Conservation (phyloP, 2,329 filamentous ascomycete species). For the Podosphaera fusca region DNA sequence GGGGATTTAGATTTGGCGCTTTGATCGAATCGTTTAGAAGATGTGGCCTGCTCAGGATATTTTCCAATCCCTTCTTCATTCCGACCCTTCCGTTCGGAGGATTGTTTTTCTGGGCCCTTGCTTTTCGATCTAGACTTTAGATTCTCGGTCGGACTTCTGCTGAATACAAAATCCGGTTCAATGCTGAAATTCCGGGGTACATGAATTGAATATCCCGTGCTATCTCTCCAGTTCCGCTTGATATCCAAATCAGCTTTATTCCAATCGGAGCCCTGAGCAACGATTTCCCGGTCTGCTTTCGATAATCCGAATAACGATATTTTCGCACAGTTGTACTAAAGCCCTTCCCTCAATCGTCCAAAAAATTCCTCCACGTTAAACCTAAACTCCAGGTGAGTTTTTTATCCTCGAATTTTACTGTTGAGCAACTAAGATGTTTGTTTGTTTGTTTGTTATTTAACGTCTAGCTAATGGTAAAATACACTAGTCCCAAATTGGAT, state of each 20-base stretch:
- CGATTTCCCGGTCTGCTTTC: not conserved
- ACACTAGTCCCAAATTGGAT: too few relatives aligned
- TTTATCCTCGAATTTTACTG: not conserved
- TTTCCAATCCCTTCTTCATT: not conserved
- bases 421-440: not conserved
- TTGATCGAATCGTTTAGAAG: not conserved
- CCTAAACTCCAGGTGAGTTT: not conserved
- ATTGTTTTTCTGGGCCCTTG: not conserved
- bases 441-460: too few relatives aligned
- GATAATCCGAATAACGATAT: too few relatives aligned
- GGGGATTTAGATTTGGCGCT: not conserved
- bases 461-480: too few relatives aligned
- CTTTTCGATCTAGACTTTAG: not conserved
- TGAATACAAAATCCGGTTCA: not conserved
- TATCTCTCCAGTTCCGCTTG: not conserved
- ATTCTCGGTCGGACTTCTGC: not conserved
- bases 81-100: not conserved
- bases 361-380: not conserved
- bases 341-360: not conserved
- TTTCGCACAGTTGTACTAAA: not conserved
- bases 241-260: not conserved
- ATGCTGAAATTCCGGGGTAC: not conserved
- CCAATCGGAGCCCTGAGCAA: not conserved
- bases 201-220: not conserved
- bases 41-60: not conserved